A percentile compares a stretch with the other conserved stretches of the same genome.
phyloP scores from a whole-genome alignment of 2,329 filamentous ascomycete species.

The Aspergillus ustus region DNA sequence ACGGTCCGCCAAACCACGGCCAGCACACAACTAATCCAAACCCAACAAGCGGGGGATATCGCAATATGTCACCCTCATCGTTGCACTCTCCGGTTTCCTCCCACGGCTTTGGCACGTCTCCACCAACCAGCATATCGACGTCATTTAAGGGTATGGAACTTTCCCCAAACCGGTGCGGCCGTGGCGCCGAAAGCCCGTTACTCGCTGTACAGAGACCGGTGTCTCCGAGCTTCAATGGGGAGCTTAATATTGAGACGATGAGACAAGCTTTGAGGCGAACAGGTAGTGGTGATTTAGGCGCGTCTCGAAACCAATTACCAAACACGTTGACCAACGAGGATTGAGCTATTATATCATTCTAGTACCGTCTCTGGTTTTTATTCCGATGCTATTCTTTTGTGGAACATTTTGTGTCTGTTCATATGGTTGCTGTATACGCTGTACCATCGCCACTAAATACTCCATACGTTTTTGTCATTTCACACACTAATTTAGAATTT shows the following conservation, averaged over 20 bases:
- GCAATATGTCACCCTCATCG: slow-evolving; percentile 71
- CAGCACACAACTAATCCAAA: slow-evolving; percentile 33
- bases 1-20: slow-evolving; percentile 62
- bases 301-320: slow-evolving; percentile 3
- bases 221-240: slow-evolving; percentile 58
- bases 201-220: slow-evolving; percentile 60
- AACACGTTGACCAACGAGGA: slow-evolving; percentile 4
- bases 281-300: slow-evolving; percentile 75
- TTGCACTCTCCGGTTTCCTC: slow-evolving; percentile 79
- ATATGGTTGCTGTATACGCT: neutral
- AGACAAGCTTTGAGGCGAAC: slow-evolving; percentile 84
- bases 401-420: neutral
- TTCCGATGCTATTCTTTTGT: neutral
- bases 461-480: neutral
- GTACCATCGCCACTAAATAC: neutral
- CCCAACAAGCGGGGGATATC: slow-evolving; percentile 49
- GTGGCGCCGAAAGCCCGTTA: slow-evolving; percentile 65
- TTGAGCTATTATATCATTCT: neutral
- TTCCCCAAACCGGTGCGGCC: slow-evolving; percentile 62
- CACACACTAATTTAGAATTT: neutral
- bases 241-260: slow-evolving; percentile 93
- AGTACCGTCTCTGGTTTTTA: neutral
- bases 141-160: slow-evolving; percentile 52
- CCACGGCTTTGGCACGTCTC: slow-evolving; percentile 69
- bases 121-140: slow-evolving; percentile 75